These are phyloP conservation scores for Nymphaea thermarum DNA, from an alignment of 164 flowering plant genomes.

Conservation along the genomic window DNA sequence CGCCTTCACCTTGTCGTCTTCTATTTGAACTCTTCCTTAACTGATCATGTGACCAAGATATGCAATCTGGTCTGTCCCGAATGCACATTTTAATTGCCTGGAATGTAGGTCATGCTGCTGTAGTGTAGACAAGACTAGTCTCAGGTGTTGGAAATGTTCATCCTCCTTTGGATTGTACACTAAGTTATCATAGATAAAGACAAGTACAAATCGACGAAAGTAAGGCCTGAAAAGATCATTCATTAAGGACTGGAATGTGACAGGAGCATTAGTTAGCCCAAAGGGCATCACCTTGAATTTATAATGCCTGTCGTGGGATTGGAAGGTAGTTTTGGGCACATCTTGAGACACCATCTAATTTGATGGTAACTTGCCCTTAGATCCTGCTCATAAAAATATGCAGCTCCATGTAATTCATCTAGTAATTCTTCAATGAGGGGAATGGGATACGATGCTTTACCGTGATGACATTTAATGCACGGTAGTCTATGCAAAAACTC, in stretches of 20 bases:
- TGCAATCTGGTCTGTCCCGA: too few relatives aligned
- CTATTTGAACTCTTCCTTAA: too few relatives aligned
- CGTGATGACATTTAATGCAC: neutral
- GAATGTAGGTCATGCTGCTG: too few relatives aligned
- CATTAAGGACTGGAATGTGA: constrained; percentile 6
- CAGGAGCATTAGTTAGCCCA: constrained; percentile 2
- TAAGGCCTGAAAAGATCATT: neutral
- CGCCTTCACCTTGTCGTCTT: too few relatives aligned
- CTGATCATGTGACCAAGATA: too few relatives aligned
- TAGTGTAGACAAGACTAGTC: too few relatives aligned
- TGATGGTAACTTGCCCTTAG: too few relatives aligned
- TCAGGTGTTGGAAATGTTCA: neutral
- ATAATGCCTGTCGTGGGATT: constrained; percentile 3
- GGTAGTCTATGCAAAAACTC: neutral
- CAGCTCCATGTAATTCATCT: too few relatives aligned
- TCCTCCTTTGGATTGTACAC: neutral
- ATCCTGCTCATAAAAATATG: too few relatives aligned
- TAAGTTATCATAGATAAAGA: neutral
- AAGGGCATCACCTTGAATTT: constrained; percentile 5
- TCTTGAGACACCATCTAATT: neutral
- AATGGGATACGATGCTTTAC: neutral
- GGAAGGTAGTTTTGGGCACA: constrained; percentile 2
- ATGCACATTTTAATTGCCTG: too few relatives aligned
- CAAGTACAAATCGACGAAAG: constrained; percentile 1
- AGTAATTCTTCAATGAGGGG: too few relatives aligned